Percentiles rank a stretch among this genome's conserved stretches.
Evolutionary conservation across 2,329 filamentous ascomycete species (phyloP).

Genomic region (Colletotrichum paranaense): DNA sequence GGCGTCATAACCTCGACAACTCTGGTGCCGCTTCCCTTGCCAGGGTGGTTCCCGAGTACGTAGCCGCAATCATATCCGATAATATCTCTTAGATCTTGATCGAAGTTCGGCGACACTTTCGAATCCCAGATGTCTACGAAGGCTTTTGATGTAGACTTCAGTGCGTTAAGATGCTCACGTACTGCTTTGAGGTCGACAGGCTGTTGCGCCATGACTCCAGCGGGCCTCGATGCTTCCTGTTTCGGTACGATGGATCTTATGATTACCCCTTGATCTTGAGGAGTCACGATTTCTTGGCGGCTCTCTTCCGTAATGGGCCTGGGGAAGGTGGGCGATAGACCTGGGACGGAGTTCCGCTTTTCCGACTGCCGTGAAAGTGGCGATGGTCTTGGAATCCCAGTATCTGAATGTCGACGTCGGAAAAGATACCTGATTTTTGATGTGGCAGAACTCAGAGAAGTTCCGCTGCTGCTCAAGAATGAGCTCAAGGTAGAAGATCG

Average conservation of each 20-base stretch:
- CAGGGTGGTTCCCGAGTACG: neutral
- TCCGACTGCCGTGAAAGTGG: no score
- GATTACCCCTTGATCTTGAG: neutral
- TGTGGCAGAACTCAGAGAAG: neutral
- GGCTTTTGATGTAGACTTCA: neutral
- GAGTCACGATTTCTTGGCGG: neutral
- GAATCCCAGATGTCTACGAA: constrained; percentile 13
- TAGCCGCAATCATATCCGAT: neutral
- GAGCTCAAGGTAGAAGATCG: neutral
- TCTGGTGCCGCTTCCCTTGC: neutral
- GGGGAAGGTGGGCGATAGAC: neutral
- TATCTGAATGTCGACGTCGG: neutral
- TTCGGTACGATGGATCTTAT: neutral
- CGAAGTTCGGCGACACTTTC: no score
- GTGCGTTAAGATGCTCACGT: neutral
- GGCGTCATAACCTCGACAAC: constrained; percentile 9
- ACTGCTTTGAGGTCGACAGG: neutral
- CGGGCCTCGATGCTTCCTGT: neutral
- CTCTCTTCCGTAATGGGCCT: neutral
- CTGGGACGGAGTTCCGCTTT: neutral
- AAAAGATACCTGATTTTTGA: neutral
- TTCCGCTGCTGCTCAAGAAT: neutral
- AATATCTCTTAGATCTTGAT: no score
- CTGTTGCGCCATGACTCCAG: neutral
- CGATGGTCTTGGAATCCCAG: neutral